A percentile compares a stretch with the other conserved stretches of the same genome.
These are phyloP conservation scores for Penstemon newberryi DNA, from an alignment of 257 asterid species.

Conservation along the genomic window DNA sequence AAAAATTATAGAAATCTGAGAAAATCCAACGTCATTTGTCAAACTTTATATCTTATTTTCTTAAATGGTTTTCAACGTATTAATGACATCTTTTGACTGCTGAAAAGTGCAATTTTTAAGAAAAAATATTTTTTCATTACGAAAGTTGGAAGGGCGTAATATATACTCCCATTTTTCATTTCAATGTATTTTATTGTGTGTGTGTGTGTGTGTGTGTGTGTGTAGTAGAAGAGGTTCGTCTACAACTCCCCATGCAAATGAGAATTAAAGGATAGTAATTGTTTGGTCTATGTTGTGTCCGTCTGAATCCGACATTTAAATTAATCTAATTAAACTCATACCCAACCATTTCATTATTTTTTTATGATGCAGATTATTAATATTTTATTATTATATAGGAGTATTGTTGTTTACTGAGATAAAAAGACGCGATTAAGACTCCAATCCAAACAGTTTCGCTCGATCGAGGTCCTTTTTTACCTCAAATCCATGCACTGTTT, in stretches of 20 bases:
- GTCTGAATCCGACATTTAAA: constrained; percentile 34
- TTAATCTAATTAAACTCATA: neutral
- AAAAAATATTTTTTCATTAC: constrained; percentile 14
- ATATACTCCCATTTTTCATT: neutral
- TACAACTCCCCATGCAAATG: constrained; percentile 36
- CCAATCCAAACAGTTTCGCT: too few relatives aligned
- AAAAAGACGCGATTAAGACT: too few relatives aligned
- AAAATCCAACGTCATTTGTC: constrained; percentile 24
- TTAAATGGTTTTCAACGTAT: constrained; percentile 31
- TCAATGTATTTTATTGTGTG: neutral
- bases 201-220: neutral
- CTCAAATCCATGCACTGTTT: too few relatives aligned
- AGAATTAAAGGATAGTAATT: constrained; percentile 25
- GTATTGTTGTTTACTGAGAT: too few relatives aligned
- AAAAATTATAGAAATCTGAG: constrained; percentile 18
- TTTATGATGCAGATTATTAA: too few relatives aligned
- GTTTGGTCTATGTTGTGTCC: constrained; percentile 37
- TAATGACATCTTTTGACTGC: constrained; percentile 46
- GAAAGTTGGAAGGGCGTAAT: constrained; percentile 47
- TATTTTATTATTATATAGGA: too few relatives aligned
- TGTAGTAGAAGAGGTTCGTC: neutral
- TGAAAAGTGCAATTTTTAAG: constrained; percentile 32
- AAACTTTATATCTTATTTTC: constrained; percentile 16
- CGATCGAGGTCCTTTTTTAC: too few relatives aligned
- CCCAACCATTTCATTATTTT: neutral